Evolutionary conservation across 192 early-diverging fungal species (phyloP).

Genomic region (Dissophora ornata): DNA sequence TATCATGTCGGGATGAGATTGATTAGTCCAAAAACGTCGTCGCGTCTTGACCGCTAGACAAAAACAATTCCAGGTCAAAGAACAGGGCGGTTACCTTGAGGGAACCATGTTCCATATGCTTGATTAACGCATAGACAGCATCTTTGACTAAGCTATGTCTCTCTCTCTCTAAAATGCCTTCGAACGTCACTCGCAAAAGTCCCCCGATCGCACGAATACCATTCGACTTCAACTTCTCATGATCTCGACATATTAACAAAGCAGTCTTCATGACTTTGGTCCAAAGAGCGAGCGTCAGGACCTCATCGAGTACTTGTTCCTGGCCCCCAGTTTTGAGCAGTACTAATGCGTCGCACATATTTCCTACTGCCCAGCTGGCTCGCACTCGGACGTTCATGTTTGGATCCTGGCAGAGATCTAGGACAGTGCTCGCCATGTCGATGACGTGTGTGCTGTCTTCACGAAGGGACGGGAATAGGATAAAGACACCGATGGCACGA

Average conservation of each 20-base stretch:
- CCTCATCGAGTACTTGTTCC: slow-evolving; percentile 50
- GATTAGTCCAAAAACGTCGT: neutral
- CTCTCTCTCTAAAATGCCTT: slow-evolving; percentile 57
- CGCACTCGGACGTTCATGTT: slow-evolving; percentile 72
- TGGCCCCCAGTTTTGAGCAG: slow-evolving; percentile 36
- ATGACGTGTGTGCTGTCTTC: slow-evolving; percentile 69
- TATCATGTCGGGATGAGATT: neutral
- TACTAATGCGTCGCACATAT: slow-evolving; percentile 73
- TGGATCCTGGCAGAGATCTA: slow-evolving; percentile 62
- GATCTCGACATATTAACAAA: slow-evolving; percentile 67
- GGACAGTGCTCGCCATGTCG: slow-evolving; percentile 65
- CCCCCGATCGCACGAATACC: slow-evolving; percentile 79
- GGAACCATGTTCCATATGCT: slow-evolving; percentile 70
- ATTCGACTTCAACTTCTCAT: slow-evolving; percentile 82
- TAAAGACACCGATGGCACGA: slow-evolving; percentile 71
- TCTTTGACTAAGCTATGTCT: slow-evolving; percentile 59
- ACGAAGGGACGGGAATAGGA: slow-evolving; percentile 63
- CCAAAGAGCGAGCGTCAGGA: slow-evolving; percentile 57
- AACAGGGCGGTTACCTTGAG: slow-evolving; percentile 62
- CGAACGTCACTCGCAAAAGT: slow-evolving; percentile 64
- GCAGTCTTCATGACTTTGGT: slow-evolving; percentile 59
- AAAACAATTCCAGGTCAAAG: neutral
- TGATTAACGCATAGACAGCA: slow-evolving; percentile 59
- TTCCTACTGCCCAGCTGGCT: slow-evolving; percentile 83
- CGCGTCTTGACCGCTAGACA: too few species aligned